phyloP scores from a whole-genome alignment of 2,329 filamentous ascomycete species.

The Helminthosporium solani region DNA sequence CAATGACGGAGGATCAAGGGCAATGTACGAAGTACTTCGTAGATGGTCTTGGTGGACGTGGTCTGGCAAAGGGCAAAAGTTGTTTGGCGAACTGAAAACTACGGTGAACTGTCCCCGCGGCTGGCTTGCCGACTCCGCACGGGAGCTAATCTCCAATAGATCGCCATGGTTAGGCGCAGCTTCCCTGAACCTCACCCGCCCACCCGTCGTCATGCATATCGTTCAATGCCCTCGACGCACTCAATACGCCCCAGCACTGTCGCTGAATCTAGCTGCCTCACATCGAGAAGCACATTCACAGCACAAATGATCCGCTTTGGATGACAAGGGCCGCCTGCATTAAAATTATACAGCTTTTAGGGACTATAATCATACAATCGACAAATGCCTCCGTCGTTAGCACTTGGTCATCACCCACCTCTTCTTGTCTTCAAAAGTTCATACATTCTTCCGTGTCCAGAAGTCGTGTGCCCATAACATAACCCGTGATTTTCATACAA shows the following conservation, averaged over 20 bases:
- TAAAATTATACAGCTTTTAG: slow-evolving; percentile 23
- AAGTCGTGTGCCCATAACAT: slow-evolving; percentile 17
- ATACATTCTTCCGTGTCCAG: slow-evolving; percentile 7
- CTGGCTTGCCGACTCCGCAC: slow-evolving; percentile 11
- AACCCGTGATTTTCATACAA: slow-evolving; percentile 33
- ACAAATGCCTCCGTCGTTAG: slow-evolving; percentile 36
- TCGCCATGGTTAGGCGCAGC: slow-evolving; percentile 23
- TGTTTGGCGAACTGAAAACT: no score
- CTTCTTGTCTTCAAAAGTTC: no score
- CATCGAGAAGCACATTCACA: slow-evolving; percentile 11
- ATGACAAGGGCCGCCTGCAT: slow-evolving; percentile 15
- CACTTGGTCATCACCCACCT: slow-evolving; percentile 15
- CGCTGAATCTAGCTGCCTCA: slow-evolving; percentile 1
- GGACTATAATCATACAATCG: slow-evolving; percentile 41
- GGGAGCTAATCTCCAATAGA: slow-evolving; percentile 14
- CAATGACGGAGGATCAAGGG: slow-evolving; percentile 3
- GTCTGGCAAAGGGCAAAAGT: no score
- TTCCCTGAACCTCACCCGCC: slow-evolving; percentile 33
- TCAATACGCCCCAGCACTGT: not conserved
- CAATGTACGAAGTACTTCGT: slow-evolving; percentile 9
- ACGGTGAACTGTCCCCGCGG: slow-evolving; percentile 3
- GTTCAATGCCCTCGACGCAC: no score
- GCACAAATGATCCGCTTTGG: no score
- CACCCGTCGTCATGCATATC: not conserved
- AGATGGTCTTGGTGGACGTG: no score